Conservation (phyloP, 768 basidiomycete genomes). For the Neoboletus subvelutipes region DNA sequence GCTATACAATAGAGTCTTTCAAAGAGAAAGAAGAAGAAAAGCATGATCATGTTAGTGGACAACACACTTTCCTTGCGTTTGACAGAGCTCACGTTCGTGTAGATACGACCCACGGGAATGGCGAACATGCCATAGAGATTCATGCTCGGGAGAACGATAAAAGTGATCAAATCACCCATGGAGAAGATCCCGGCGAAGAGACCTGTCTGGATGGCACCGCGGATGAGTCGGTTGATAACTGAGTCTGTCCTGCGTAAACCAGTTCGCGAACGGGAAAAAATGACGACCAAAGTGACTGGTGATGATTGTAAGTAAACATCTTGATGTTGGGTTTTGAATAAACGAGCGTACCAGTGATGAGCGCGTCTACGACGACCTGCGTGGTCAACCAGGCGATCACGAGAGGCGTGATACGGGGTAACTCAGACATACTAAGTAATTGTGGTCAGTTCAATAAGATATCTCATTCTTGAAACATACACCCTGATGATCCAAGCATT, state of each 20-base stretch:
- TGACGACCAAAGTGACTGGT: slow-evolving; percentile 16
- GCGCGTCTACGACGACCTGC: slow-evolving; percentile 44
- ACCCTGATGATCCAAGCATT: slow-evolving; percentile 41
- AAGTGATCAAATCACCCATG: slow-evolving; percentile 40
- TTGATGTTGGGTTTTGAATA: not conserved
- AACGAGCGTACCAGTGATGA: slow-evolving; percentile 41
- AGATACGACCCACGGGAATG: slow-evolving; percentile 42
- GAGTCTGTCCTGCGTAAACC: slow-evolving; percentile 53
- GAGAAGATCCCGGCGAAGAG: slow-evolving; percentile 2
- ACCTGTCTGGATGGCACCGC: slow-evolving; percentile 10
- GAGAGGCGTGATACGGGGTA: slow-evolving; percentile 40
- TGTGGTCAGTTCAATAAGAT: not conserved
- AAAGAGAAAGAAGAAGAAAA: too few species aligned
- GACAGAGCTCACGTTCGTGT: slow-evolving; percentile 43
- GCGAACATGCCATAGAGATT: slow-evolving; percentile 40
- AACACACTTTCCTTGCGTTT: not conserved
- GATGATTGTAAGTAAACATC: not conserved
- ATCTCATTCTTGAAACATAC: slow-evolving; percentile 29
- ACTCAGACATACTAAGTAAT: slow-evolving; percentile 38
- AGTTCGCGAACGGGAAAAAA: slow-evolving; percentile 36
- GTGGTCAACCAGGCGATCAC: slow-evolving; percentile 48
- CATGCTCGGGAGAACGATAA: slow-evolving; percentile 27
- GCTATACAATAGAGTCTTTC: slow-evolving; percentile 2
- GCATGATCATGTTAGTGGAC: too few species aligned
- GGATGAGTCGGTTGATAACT: slow-evolving; percentile 23